Evolutionary conservation across 2,329 filamentous ascomycete species (phyloP).

Genomic region (Talaromyces sp.): DNA sequence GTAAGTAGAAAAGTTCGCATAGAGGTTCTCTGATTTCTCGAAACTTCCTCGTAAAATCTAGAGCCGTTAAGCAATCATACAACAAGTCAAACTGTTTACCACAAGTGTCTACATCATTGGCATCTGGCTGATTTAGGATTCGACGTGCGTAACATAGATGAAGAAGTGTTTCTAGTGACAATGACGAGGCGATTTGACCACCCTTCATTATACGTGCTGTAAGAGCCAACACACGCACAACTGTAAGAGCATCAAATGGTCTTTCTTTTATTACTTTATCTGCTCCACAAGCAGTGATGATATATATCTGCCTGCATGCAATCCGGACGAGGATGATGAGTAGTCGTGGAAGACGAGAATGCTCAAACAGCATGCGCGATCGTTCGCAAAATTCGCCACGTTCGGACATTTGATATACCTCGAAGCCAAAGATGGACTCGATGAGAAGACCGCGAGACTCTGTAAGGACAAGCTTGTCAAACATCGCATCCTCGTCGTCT

Average conservation of each 20-base stretch:
- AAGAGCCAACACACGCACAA: no score
- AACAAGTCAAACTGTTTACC: background rate
- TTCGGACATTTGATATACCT: conserved; percentile 3
- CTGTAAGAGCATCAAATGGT: no score
- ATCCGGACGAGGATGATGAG: conserved; percentile 4
- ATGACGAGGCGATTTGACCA: background rate
- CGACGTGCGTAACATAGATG: conserved; percentile 4
- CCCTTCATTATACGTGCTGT: no score
- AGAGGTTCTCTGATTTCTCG: conserved; percentile 1
- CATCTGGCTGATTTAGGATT: conserved; percentile 3
- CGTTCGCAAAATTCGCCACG: background rate
- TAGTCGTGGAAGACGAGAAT: conserved; percentile 8
- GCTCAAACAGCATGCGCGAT: background rate
- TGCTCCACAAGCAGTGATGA: background rate
- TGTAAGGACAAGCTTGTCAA: background rate
- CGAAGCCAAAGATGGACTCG: conserved; percentile 6
- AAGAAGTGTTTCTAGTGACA: conserved; percentile 5
- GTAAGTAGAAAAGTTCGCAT: background rate
- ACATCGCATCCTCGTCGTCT: background rate
- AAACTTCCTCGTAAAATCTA: conserved; percentile 1
- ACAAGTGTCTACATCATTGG: background rate
- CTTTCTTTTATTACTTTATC: background rate
- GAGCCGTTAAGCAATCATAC: conserved; percentile 6
- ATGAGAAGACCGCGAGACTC: conserved; percentile 2
- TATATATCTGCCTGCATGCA: conserved; percentile 3